Conservation (phyloP, 1,139 yeast species). For the Nakaseomyces uthaithaninus region DNA sequence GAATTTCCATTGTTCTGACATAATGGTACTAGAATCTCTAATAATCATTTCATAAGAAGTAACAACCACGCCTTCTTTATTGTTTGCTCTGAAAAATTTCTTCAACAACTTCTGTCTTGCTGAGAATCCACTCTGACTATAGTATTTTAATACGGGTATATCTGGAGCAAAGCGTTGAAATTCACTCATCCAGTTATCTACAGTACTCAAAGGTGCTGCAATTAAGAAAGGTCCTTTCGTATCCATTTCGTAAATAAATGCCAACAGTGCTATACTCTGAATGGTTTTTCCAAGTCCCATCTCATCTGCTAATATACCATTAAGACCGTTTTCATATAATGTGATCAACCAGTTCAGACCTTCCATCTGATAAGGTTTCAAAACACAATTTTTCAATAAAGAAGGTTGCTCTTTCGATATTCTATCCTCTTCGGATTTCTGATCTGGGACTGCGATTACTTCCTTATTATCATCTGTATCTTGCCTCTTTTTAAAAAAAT, state of each 20-base stretch:
- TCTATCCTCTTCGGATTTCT: slow-evolving; percentile 12
- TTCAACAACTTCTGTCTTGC: slow-evolving; percentile 42
- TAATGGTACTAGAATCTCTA: slow-evolving; percentile 49
- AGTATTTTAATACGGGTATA: slow-evolving; percentile 54
- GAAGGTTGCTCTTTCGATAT: slow-evolving; percentile 47
- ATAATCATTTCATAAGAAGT: slow-evolving; percentile 80
- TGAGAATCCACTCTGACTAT: slow-evolving; percentile 47
- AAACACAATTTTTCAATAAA: slow-evolving; percentile 52
- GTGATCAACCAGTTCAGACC: slow-evolving; percentile 90
- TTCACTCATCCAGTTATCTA: slow-evolving; percentile 78
- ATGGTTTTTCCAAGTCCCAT: slow-evolving; percentile 95
- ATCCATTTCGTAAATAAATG: slow-evolving; percentile 72
- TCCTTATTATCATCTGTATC: slow-evolving; percentile 12
- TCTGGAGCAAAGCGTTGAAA: slow-evolving; percentile 65
- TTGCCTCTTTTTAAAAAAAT: slow-evolving; percentile 22
- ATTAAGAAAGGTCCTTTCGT: slow-evolving; percentile 77
- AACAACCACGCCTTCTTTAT: slow-evolving; percentile 45
- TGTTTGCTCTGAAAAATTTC: slow-evolving; percentile 29
- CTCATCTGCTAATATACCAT: slow-evolving; percentile 93
- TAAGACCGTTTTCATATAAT: slow-evolving; percentile 83
- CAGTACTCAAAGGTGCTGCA: slow-evolving; percentile 81
- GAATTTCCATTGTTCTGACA: slow-evolving; percentile 56
- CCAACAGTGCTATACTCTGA: slow-evolving; percentile 72
- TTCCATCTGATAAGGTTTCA: slow-evolving; percentile 80
- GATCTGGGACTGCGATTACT: not conserved